phyloP scores from a whole-genome alignment of 2,329 filamentous ascomycete genomes.

The Fusarium subtropicale region DNA sequence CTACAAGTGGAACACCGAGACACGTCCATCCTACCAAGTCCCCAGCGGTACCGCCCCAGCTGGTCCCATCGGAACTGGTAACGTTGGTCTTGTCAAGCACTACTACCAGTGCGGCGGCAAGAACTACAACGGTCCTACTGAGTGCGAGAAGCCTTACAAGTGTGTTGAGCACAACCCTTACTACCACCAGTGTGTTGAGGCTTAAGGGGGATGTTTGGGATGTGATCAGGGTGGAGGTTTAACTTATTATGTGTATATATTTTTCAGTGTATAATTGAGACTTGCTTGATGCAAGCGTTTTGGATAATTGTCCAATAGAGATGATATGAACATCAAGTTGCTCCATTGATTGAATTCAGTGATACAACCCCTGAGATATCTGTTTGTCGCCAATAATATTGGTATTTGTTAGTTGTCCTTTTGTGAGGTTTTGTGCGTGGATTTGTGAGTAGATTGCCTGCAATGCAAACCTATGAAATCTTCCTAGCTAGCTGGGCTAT shows the following conservation, averaged over 20 bases:
- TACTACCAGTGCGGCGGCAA: slow-evolving; percentile 43
- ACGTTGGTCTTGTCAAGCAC: slow-evolving; percentile 15
- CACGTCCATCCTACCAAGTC: slow-evolving; percentile 8
- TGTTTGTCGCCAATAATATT: not conserved
- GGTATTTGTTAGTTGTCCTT: not conserved
- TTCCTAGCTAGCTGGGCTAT: not conserved
- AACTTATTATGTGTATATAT: slow-evolving; percentile 37
- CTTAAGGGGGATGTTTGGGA: too few relatives aligned
- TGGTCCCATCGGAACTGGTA: slow-evolving; percentile 25
- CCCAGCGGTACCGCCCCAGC: slow-evolving; percentile 33
- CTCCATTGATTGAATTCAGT: not conserved
- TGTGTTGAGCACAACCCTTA: slow-evolving; percentile 38
- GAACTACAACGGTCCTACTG: slow-evolving; percentile 36
- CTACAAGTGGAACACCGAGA: slow-evolving; percentile 39
- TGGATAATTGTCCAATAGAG: not conserved
- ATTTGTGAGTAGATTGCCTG: not conserved
- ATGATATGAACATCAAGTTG: not conserved
- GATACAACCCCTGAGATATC: not conserved
- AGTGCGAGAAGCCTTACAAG: slow-evolving; percentile 38
- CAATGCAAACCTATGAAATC: not conserved
- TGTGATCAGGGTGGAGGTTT: not conserved
- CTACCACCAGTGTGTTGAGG: slow-evolving; percentile 39
- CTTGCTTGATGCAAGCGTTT: slow-evolving; percentile 33
- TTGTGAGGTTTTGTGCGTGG: not conserved
- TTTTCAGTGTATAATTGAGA: slow-evolving; percentile 32